Percentiles rank a stretch among this genome's conserved stretches.
Conservation (phyloP, 148 eudicot genomes). For the Pouteria glomerata region DNA sequence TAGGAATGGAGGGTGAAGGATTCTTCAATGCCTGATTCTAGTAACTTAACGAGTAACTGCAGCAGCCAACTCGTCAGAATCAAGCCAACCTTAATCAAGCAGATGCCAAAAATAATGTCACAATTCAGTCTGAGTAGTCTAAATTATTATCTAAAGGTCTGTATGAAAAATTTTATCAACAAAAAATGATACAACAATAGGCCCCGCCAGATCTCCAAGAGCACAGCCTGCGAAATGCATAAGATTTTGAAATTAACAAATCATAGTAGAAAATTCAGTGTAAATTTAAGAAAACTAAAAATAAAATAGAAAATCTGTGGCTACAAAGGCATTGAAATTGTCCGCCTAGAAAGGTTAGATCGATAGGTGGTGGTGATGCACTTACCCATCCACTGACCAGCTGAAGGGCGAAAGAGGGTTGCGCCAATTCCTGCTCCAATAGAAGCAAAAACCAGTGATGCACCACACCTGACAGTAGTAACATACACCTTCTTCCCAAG, state of each 20-base stretch:
- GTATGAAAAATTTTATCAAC: conserved; percentile 44
- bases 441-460: conserved; percentile 80
- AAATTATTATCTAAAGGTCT: conserved; percentile 19
- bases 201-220: conserved; percentile 78
- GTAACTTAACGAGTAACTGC: too few species aligned
- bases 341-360: background rate
- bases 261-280: background rate
- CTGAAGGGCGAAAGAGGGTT: conserved; percentile 53
- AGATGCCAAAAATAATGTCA: background rate
- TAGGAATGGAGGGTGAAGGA: background rate
- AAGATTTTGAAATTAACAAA: background rate
- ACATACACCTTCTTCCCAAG: conserved; percentile 56
- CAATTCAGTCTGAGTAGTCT: background rate
- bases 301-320: too few species aligned
- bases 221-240: conserved; percentile 59
- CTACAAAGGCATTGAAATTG: background rate
- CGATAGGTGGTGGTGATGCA: background rate
- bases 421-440: conserved; percentile 89
- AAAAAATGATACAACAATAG: conserved; percentile 51
- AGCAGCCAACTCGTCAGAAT: background rate
- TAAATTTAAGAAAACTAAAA: too few species aligned
- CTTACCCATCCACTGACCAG: conserved; percentile 93
- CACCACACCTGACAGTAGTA: conserved; percentile 51
- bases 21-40: too few species aligned
- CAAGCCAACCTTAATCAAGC: background rate